Conservation (phyloP, 1,284 basidiomycete genomes). For the Pholiota adiposa region DNA sequence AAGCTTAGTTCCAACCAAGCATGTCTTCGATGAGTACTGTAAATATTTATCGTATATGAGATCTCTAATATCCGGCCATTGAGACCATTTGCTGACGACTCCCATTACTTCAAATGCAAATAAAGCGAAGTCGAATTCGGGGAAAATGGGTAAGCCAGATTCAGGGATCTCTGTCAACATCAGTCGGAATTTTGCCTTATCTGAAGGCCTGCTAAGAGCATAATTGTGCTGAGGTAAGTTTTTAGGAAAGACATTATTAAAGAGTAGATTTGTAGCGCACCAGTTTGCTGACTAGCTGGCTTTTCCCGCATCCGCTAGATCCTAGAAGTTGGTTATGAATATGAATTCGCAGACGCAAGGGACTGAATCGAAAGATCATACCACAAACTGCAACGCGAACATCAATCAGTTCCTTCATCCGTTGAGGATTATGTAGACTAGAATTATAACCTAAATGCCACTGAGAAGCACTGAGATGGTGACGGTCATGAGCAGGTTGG, state of each 20-base stretch:
- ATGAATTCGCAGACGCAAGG: not conserved
- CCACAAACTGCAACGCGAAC: not conserved
- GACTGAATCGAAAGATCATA: not conserved
- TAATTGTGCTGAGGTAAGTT: not conserved
- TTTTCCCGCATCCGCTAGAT: not conserved
- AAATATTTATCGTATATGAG: not conserved
- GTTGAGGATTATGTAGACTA: no score
- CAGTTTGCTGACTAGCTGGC: not conserved
- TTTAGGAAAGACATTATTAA: not conserved
- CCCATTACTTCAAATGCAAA: not conserved
- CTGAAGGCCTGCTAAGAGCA: not conserved
- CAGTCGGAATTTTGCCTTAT: not conserved
- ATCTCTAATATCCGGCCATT: not conserved
- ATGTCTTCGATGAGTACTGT: not conserved
- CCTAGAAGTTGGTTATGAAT: not conserved
- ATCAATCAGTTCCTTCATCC: not conserved
- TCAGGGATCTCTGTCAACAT: not conserved
- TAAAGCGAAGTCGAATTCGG: not conserved
- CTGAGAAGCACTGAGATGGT: no score
- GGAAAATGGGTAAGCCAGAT: not conserved
- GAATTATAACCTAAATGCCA: no score
- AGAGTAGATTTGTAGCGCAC: not conserved
- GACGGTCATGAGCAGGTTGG: no score
- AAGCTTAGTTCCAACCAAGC: slow-evolving; percentile 3
- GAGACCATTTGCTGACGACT: not conserved